A percentile compares a stretch with the other conserved stretches of the same genome.
Conservation (phyloP, 1,284 basidiomycete species). For the Golubevia pallescens region DNA sequence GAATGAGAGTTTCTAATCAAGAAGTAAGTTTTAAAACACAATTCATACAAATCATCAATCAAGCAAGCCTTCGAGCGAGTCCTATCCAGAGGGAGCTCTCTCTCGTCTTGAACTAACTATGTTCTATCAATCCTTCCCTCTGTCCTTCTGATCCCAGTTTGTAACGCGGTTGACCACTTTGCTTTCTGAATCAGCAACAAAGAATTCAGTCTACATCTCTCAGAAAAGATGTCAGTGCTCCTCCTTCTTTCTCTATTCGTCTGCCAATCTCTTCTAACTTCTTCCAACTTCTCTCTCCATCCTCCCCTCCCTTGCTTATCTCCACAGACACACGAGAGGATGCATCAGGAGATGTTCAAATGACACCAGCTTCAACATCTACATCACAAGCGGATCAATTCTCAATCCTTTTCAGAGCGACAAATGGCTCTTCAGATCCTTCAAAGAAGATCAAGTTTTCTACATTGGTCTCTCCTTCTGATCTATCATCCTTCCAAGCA, state of each 20-base stretch:
- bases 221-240: constrained; percentile 23
- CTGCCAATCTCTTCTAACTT: no score
- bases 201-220: constrained; percentile 51
- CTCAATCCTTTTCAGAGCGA: constrained; percentile 43
- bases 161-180: constrained; percentile 34
- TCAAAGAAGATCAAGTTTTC: constrained; percentile 34
- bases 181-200: constrained; percentile 25
- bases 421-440: constrained; percentile 28
- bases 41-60: not conserved
- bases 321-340: constrained; percentile 12
- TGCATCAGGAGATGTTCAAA: constrained; percentile 21
- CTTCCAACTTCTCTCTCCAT: constrained; percentile 3
- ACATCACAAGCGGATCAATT: constrained; percentile 5
- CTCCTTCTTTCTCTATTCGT: no score
- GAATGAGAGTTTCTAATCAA: constrained; percentile 9
- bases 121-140: not conserved
- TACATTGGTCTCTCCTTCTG: constrained; percentile 32
- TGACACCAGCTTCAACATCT: constrained; percentile 8
- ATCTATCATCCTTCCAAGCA: constrained; percentile 28
- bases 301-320: no score
- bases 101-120: not conserved
- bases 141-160: constrained; percentile 24
- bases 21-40: constrained; percentile 1
- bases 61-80: not conserved
- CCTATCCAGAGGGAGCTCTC: not conserved